phyloP scores from a whole-genome alignment of 768 basidiomycete genomes.

The Xerocomellus amylosporus region DNA sequence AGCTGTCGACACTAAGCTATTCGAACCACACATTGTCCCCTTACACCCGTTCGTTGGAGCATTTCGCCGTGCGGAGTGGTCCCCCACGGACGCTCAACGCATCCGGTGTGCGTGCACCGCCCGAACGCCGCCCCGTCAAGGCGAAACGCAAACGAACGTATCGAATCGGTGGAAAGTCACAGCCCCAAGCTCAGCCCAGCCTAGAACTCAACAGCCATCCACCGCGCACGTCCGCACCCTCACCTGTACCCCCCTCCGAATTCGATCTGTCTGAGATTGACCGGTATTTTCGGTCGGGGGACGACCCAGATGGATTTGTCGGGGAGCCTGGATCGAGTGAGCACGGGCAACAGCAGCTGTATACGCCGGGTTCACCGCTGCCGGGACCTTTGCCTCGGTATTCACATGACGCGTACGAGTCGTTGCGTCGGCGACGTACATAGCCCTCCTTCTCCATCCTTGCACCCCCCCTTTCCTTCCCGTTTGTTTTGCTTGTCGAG shows the following conservation, averaged over 20 bases:
- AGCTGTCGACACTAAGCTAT: constrained; percentile 79
- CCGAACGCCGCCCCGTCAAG: constrained; percentile 58
- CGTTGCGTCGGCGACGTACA: constrained; percentile 9
- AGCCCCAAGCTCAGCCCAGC: not conserved
- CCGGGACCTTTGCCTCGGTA: not conserved
- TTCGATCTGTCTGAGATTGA: constrained; percentile 76
- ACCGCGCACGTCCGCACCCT: constrained; percentile 25
- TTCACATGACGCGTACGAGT: constrained; percentile 4
- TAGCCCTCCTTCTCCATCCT: not conserved
- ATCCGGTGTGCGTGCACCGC: constrained; percentile 32
- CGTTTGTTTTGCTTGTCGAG: not conserved
- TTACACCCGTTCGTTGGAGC: constrained; percentile 85
- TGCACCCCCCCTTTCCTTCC: not conserved
- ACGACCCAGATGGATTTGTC: constrained; percentile 12
- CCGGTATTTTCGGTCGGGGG: constrained; percentile 56
- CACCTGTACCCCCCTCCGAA: constrained; percentile 44
- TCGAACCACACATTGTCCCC: constrained; percentile 95
- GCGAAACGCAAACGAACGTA: constrained; percentile 77
- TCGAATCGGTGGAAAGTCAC: constrained; percentile 44
- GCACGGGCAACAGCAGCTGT: not conserved
- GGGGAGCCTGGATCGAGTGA: constrained; percentile 1
- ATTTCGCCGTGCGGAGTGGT: constrained; percentile 89
- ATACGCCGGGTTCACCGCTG: not conserved
- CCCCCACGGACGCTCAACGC: constrained; percentile 53
- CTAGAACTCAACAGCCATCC: constrained; percentile 4